Base-by-base conservation (phyloP, 148 eudicot genomes). In the Fagopyrum tataricum region DNA sequence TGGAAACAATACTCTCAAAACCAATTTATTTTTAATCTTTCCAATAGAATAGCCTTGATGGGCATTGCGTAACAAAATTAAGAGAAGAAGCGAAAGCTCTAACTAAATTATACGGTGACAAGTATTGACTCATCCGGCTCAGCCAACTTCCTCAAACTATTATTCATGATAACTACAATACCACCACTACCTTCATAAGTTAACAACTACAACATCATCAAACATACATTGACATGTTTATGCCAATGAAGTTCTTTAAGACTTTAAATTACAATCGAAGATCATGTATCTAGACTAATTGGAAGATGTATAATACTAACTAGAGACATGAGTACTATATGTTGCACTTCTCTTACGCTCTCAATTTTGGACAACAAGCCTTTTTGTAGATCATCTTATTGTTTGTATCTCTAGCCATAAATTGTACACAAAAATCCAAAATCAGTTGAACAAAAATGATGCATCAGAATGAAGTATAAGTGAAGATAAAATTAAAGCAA, bases 181-280 rank as follows among this genome's bases (percentile, higher is more conserved):
- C 97, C 96, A 76, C 80, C 84, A 40, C 84, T 79, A 74, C 82
- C 88, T 87, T 81, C 85, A 83, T 90, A 95, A 78, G 87, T 96
- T 87, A 92, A 90, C 81, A 91, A 83, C 98, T 95, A 93, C 87
- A 84, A 80, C 78, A 85, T 87, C 82, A 76, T 85, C 76, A 84
- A 79, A 80, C 58, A 75, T 75, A 77, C 78, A 77, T 62, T 62
- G 42, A 62, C 68, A 62, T 26, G 68, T n/a, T 42, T 62, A 18
- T 62, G 42, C 68, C 68, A 31, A 62, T 62, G 68, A 18, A 31
- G 42, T 62, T 31, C 23, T 62, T 62, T 13, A 31, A 62, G 37
- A 7, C 43, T 62, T 62, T 18, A 37, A 6, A 62, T 26, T 37
- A 26, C 12, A n/a, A 4, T 42, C 26, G 68, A 17, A 26, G 68